phyloP scores from a whole-genome alignment of 2,329 filamentous ascomycete genomes.

The Lachnellula hyalina region DNA sequence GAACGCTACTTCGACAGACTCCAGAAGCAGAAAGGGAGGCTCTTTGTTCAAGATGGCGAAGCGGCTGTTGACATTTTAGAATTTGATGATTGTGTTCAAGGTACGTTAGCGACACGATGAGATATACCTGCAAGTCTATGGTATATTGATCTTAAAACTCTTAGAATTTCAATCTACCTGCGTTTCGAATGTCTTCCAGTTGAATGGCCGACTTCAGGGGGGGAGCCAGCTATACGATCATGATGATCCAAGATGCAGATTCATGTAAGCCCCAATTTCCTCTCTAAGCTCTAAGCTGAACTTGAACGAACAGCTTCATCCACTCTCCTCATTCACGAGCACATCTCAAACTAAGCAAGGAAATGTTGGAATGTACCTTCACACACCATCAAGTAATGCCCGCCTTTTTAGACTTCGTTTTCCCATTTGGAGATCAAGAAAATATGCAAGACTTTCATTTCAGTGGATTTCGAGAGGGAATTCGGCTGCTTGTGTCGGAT shows the following conservation, averaged over 20 bases:
- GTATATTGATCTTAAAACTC: not conserved
- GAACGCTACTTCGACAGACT: constrained; percentile 7
- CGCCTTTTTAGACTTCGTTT: constrained; percentile 35
- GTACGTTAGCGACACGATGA: not conserved
- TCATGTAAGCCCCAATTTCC: constrained; percentile 13
- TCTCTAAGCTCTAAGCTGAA: not conserved
- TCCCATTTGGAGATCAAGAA: constrained; percentile 32
- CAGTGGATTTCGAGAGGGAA: constrained; percentile 33
- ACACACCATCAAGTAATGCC: constrained; percentile 34
- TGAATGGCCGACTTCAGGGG: constrained; percentile 4
- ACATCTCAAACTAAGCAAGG: constrained; percentile 8
- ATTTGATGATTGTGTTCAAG: constrained; percentile 12
- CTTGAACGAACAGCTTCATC: constrained; percentile 17
- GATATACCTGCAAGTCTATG: not conserved
- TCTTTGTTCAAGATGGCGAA: constrained; percentile 10
- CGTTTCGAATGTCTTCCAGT: constrained; percentile 2
- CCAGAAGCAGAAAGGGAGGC: constrained; percentile 1
- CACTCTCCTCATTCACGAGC: constrained; percentile 21
- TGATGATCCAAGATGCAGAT: constrained; percentile 22
- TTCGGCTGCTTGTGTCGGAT: constrained; percentile 10
- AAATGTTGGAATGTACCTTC: constrained; percentile 20
- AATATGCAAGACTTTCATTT: constrained; percentile 34
- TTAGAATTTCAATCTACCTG: constrained; percentile 9
- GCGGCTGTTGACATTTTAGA: constrained; percentile 12
- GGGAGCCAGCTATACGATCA: not conserved